A percentile compares a stretch with the other conserved stretches of the same genome.
Evolutionary conservation across 2,329 filamentous ascomycete species (phyloP).

Genomic region (Botrytis elliptica): DNA sequence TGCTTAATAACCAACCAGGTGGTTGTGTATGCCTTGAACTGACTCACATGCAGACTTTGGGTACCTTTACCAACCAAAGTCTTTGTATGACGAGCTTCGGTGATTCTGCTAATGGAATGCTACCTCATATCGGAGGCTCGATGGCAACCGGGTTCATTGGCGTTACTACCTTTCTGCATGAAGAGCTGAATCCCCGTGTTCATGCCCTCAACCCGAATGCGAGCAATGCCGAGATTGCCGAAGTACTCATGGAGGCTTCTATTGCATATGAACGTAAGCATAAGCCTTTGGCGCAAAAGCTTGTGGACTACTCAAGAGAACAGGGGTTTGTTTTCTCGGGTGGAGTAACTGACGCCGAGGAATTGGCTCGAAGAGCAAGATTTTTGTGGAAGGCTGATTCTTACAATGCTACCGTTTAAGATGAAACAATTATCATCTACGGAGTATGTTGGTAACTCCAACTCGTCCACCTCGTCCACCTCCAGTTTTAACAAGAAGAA

Average conservation of each 20-base stretch:
- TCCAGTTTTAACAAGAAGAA: not conserved
- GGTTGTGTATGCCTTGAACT: constrained; percentile 22
- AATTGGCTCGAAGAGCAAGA: constrained; percentile 21
- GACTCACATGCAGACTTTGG: constrained; percentile 15
- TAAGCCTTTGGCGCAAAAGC: constrained; percentile 21
- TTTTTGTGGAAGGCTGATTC: constrained; percentile 24
- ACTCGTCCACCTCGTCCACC: too few relatives aligned
- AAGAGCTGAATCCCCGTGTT: constrained; percentile 23
- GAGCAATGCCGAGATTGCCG: constrained; percentile 22
- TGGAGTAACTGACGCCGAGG: constrained; percentile 18
- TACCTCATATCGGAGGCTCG: constrained; percentile 24
- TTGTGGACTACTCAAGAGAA: constrained; percentile 23
- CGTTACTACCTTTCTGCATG: constrained; percentile 22
- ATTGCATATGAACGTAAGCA: constrained; percentile 22
- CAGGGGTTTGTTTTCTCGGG: constrained; percentile 23
- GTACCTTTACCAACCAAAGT: constrained; percentile 19
- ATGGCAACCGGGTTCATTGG: constrained; percentile 25
- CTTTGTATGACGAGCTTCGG: constrained; percentile 24
- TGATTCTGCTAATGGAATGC: constrained; percentile 25
- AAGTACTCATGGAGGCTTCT: constrained; percentile 16
- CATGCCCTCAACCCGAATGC: constrained; percentile 16
- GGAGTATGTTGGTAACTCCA: not conserved
- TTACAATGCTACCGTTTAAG: constrained; percentile 6
- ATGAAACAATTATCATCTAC: not conserved
- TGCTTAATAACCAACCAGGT: constrained; percentile 18